Conservation (phyloP, 768 basidiomycete genomes). For the Cystobasidium onofrii region DNA sequence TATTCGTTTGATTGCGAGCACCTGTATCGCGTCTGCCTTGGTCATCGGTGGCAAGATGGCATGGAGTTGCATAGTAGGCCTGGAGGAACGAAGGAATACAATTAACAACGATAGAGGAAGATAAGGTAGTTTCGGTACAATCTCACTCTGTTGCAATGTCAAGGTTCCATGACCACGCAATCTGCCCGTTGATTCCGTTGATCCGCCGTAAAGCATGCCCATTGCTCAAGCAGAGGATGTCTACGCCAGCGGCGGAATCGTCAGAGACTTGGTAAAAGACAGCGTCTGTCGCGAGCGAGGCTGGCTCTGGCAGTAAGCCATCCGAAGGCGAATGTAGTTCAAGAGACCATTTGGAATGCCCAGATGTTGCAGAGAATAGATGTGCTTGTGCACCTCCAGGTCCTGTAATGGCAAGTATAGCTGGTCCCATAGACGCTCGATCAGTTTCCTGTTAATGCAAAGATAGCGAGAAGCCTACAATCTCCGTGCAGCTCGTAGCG, state of each 20-base stretch:
- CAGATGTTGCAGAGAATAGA: conserved; percentile 22
- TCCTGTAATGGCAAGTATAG: conserved; percentile 7
- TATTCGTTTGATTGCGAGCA: neutral
- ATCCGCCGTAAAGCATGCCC: conserved; percentile 9
- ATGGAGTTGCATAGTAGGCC: conserved; percentile 9
- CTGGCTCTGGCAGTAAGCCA: conserved; percentile 25
- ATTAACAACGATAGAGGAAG: neutral
- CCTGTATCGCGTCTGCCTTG: neutral
- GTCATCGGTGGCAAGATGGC: conserved; percentile 4
- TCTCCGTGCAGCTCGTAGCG: conserved; percentile 16
- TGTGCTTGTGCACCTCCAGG: conserved; percentile 8
- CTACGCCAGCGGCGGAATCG: neutral
- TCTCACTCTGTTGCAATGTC: conserved; percentile 1
- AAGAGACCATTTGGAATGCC: conserved; percentile 19
- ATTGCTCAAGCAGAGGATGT: conserved; percentile 15
- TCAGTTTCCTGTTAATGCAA: too few species aligned
- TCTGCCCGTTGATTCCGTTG: conserved; percentile 8
- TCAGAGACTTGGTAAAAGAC: conserved; percentile 18
- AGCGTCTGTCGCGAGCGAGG: conserved; percentile 9
- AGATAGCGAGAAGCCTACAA: neutral
- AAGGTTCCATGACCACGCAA: conserved; percentile 1
- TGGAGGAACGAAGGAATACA: neutral
- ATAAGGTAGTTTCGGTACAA: too few species aligned
- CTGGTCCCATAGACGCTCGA: neutral
- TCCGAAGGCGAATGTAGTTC: neutral